Evolutionary conservation across 2,329 filamentous ascomycete genomes (phyloP), one percentile per base, ranked within the genome.

Genomic region (Stachybotrys chlorohalonatus): DNA sequence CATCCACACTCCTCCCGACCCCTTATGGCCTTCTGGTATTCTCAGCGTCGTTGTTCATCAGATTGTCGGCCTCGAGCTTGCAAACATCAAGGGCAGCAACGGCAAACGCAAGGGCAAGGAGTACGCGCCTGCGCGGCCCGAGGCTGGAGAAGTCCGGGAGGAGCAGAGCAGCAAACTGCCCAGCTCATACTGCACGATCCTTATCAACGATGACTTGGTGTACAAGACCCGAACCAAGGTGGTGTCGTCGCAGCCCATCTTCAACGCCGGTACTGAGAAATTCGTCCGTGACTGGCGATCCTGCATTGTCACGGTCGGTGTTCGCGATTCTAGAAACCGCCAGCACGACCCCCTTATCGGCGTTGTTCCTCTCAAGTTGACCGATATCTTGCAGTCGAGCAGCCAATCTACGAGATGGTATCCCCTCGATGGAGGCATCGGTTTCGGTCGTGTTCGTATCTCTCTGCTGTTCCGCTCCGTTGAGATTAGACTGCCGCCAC

Each of bases 161-260:
- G 93, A 97, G 70, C 80, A 90, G 63, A 82, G 87, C 60, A 86
- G 84, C 59, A 80, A 86, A 52, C 75, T 97, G 32, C 94, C 94
- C 0, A 96, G 87, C 57, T 89, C 90, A 46, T 99, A 99, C 73
- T 96, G 92, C 73, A 96, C 91, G 1, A 92, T 99, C 54, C 73
- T 94, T 11, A 78, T 89, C 69, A 96, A 96, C 61, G 93, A 97
- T 64, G 85, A 95, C 63, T 72, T 96, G 61, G 82, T 91, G 16
- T 97, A 96, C 76, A 91, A 93, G 65, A 97, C 93, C n/a, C 84
- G 94, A 64, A 84, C 90, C 42, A 97, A 99, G 76, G 92, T 92
- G 5, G 88, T 95, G 7, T 95, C 89, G 42, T 95, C 90, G 53
- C 92, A 95, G 68, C 94, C 94, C 1, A 96, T 97, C 59, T 97